Evolutionary conservation across 169 alveolate species (phyloP), one percentile per base, ranked within the genome.

Genomic region (Plasmodium blacklocki): DNA sequence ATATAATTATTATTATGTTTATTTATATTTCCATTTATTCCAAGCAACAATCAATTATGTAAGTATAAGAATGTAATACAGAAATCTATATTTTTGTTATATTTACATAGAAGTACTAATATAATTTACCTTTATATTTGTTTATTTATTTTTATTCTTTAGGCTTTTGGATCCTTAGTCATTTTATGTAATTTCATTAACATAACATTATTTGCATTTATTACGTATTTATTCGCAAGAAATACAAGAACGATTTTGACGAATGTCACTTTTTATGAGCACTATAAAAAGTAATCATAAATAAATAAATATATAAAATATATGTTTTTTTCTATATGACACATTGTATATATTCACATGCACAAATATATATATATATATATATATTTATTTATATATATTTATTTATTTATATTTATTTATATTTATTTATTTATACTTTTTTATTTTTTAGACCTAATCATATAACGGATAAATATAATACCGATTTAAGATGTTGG

Each of bases 181-280:
- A 26, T 89, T 23, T 50, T 88, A 47, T 93, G 93, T 32, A 90
- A 87, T 50, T 60, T 85, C 59, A 92, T 75, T 43, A 95, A 95
- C 88, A 80, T 93, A 19, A 94, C 96, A 19, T 89, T 96, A 92
- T 89, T 94, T 78, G 87, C 89, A 52, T 96, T 96, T 68, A 96
- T 92, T 32, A 76, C 93, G 18, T 95, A 95, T 74, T 95, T 96
- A 43, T 89, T 93, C 63, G 75, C 93, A 12, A 93, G 98, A 19
- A 94, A 94, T 58, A 58, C 95, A 26, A 87, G 97, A 66, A 93
- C 97, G 59, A 96, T 96, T 88, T 14, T 95, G 58, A 93, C 98
- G 56, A 95, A 96, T 83, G 96, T 96, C 32, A 96, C 98, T n/a
- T 96, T 93, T 94, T 96, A 96, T 76, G 98, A 96, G 72, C 95